phyloP scores from a whole-genome alignment of 495 filamentous ascomycete genomes.

The Platismatia glauca region DNA sequence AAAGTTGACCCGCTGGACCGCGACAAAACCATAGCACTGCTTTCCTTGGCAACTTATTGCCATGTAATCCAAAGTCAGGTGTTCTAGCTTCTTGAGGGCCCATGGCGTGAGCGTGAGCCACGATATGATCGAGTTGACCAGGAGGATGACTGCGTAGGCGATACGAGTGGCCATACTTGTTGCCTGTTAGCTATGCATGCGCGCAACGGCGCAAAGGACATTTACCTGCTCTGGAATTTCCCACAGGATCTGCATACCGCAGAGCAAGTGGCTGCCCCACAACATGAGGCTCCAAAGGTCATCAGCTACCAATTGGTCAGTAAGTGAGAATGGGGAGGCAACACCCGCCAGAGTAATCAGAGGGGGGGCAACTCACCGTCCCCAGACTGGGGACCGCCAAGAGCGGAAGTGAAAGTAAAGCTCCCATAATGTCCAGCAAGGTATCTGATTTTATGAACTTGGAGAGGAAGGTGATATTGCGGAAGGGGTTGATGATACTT shows the following conservation, averaged over 20 bases:
- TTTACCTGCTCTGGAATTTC: conserved; percentile 89
- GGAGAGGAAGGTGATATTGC: no score
- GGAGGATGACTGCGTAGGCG: conserved; percentile 90
- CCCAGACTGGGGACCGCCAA: conserved; percentile 78
- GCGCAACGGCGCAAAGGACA: background rate
- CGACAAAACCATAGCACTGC: conserved; percentile 89
- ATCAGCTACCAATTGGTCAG: conserved; percentile 47
- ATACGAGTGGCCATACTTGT: conserved; percentile 89
- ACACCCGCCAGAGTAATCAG: background rate
- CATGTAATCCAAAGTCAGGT: conserved; percentile 89
- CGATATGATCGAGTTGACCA: conserved; percentile 90
- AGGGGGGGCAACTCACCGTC: conserved; percentile 53
- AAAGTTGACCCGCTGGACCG: conserved; percentile 96
- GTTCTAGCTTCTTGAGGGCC: conserved; percentile 90
- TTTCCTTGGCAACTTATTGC: conserved; percentile 84
- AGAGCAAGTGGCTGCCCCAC: conserved; percentile 89
- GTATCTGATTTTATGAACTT: background rate
- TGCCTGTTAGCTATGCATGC: conserved; percentile 18
- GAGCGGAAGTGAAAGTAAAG: conserved; percentile 79
- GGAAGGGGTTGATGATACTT: no score
- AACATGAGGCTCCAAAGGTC: conserved; percentile 75
- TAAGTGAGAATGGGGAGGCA: conserved; percentile 15
- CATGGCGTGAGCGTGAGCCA: conserved; percentile 99
- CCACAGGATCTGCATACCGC: conserved; percentile 91
- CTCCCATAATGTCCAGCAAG: conserved; percentile 58